phyloP scores from a whole-genome alignment of 345 rosid species.

The Triadica sebifera region DNA sequence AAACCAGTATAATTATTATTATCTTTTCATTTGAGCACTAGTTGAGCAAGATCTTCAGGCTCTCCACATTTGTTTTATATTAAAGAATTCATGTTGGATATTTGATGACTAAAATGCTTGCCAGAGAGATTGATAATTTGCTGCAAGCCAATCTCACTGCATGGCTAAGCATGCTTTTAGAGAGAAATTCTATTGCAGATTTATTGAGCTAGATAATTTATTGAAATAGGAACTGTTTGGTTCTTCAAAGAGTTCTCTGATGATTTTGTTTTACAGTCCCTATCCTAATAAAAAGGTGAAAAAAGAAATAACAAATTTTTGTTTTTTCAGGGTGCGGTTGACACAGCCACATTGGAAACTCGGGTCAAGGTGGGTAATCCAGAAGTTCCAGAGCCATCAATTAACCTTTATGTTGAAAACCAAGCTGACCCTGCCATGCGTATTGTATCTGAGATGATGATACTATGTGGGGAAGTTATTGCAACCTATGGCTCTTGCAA shows the following conservation, averaged over 20 bases:
- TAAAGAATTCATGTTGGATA: background rate
- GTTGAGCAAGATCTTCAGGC: background rate
- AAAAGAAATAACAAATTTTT: slow-evolving; percentile 6
- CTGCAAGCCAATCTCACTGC: background rate
- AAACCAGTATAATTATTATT: background rate
- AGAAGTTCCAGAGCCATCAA: slow-evolving; percentile 75
- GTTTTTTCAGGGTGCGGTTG: slow-evolving; percentile 77
- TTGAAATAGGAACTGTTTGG: slow-evolving; percentile 4
- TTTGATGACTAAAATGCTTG: background rate
- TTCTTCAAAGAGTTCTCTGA: background rate
- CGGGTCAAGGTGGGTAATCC: slow-evolving; percentile 86
- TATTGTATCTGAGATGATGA: slow-evolving; percentile 96
- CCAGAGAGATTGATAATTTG: background rate
- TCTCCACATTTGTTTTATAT: background rate
- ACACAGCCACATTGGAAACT: slow-evolving; percentile 75
- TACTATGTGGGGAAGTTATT: slow-evolving; percentile 91
- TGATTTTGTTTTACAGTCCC: background rate
- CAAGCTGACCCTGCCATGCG: slow-evolving; percentile 92
- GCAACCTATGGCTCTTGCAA: slow-evolving; percentile 76
- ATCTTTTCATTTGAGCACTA: background rate
- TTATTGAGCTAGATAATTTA: background rate
- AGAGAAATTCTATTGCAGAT: background rate
- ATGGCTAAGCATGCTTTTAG: background rate
- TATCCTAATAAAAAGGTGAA: background rate
- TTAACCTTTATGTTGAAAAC: slow-evolving; percentile 80